Base-by-base conservation (phyloP, 257 asterid genomes). In the Oldenlandia corymbosa region DNA sequence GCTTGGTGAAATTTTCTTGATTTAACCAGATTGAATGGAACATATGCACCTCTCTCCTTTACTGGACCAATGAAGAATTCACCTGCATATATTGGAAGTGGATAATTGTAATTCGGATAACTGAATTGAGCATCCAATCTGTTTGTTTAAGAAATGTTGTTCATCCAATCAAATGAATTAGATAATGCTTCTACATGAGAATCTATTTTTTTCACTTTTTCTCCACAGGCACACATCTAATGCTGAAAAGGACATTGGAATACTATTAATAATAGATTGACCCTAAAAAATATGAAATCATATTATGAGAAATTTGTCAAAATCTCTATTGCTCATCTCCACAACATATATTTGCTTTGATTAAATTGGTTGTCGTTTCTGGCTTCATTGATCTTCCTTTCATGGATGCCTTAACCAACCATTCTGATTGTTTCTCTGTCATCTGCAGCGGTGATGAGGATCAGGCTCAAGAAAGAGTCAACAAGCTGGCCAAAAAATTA, bases 391-490 rank as follows among this genome's bases (percentile, higher is more conserved):
- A 51, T 49, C 56, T 45, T 66, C 6, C 51, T 10, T 37, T 7
- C 30, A 34, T 34, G 39, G 39, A 39, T 26, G 61, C 34, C 49
- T 17, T 48, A 18, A 17, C 42, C 26, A 4, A 30, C 60, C 30
- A 58, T 34, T 46, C 26, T 55, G 39, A 27, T 26, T 50, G 10
- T 49, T 62, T 49, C 27, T 71, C 32, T 62, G 46, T 60, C 70
- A 36, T 65, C 55, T 70, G 69, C 80, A 93, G 99, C 71, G 99
- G 99, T 28, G 99, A 93, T 61, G 99, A 93, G 77, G 99, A 93
- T 78, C 99, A 93, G 78, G 99, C 99, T 68, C 99, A 93, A 81
- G 96, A 93, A 80, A 81, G 99, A 82, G 58, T 90, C 55, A 71
- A 87, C 85, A 93, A 86, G 79, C 73, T 93, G 77, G 97, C 97